These are phyloP conservation scores for Chlorella sorokiniana DNA, from an alignment of 139 green algal genomes.

Conservation along the genomic window DNA sequence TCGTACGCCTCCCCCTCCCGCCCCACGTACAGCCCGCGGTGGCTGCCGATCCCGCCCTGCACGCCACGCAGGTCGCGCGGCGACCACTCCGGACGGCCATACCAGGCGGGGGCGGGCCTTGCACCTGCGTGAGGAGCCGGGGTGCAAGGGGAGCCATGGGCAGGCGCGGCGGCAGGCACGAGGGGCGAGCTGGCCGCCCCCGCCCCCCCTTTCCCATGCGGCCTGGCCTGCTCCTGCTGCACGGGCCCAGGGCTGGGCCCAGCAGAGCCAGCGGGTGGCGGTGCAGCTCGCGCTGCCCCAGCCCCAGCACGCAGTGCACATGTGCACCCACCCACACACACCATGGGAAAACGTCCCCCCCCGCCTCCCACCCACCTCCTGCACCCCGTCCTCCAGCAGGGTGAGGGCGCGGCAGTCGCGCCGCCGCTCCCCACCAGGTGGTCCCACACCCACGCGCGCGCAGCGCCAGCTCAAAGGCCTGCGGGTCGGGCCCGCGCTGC, in stretches of 20 bases:
- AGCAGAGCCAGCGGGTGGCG: too few species aligned
- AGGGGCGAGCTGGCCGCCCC: too few species aligned
- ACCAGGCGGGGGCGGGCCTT: constrained; percentile 45
- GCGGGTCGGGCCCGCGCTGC: constrained; percentile 28
- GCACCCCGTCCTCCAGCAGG: constrained; percentile 59
- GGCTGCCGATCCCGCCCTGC: background rate
- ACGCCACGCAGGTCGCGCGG: constrained; percentile 19
- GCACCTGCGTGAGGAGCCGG: constrained; percentile 42
- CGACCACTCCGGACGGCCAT: constrained; percentile 28
- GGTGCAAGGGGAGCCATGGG: background rate
- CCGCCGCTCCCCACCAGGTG: constrained; percentile 23
- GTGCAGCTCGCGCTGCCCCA: too few species aligned
- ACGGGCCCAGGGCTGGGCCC: too few species aligned
- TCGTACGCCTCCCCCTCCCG: background rate
- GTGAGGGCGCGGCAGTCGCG: background rate
- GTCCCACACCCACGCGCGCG: constrained; percentile 47
- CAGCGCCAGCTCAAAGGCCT: constrained; percentile 16
- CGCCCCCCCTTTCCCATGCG: too few species aligned
- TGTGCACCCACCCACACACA: background rate
- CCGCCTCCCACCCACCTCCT: constrained; percentile 46
- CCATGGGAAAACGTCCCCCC: background rate
- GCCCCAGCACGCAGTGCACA: too few species aligned
- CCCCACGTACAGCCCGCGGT: constrained; percentile 19
- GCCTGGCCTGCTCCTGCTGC: too few species aligned
- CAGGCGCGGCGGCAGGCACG: background rate